phyloP scores from a whole-genome alignment of 805 yeast species.

The Saturnispora dispora region DNA sequence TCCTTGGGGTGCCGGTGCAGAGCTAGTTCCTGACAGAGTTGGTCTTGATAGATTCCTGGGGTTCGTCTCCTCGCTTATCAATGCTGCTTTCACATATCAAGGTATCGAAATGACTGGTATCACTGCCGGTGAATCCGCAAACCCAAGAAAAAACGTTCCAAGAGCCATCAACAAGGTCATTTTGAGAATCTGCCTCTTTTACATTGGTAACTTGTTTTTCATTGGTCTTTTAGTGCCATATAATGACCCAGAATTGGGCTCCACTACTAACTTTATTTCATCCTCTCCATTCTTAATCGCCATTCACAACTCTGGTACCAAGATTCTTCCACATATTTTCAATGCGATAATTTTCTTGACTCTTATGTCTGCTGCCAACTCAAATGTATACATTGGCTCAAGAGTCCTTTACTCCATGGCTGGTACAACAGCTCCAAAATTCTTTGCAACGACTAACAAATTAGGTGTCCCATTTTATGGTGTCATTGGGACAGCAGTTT shows the following conservation, averaged over 20 bases:
- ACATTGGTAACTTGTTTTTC: conserved; percentile 55
- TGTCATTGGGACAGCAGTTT: conserved; percentile 38
- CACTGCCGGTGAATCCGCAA: conserved; percentile 62
- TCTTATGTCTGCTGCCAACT: conserved; percentile 70
- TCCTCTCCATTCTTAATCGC: conserved; percentile 69
- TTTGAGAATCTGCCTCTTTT: conserved; percentile 54
- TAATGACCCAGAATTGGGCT: conserved; percentile 45
- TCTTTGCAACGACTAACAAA: conserved; percentile 46
- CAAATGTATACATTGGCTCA: conserved; percentile 63
- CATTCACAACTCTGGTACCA: conserved; percentile 57
- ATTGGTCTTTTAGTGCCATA: conserved; percentile 63
- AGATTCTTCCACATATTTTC: conserved; percentile 55
- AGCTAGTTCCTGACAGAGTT: conserved; percentile 35
- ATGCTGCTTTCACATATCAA: conserved; percentile 69
- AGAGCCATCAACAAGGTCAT: conserved; percentile 61
- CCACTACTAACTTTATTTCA: conserved; percentile 33
- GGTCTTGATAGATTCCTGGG: conserved; percentile 52
- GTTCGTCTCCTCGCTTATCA: conserved; percentile 57
- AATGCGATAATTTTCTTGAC: conserved; percentile 60
- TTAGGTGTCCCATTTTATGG: conserved; percentile 53
- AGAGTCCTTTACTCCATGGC: conserved; percentile 56
- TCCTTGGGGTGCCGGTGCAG: conserved; percentile 52
- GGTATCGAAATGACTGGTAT: conserved; percentile 70
- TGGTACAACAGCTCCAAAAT: conserved; percentile 49
- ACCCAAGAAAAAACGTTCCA: conserved; percentile 62